Percentiles rank a stretch among this genome's conserved stretches.
These are phyloP conservation scores for Colletotrichum costaricense DNA, from an alignment of 2,329 filamentous ascomycete genomes.

Conservation along the genomic window DNA sequence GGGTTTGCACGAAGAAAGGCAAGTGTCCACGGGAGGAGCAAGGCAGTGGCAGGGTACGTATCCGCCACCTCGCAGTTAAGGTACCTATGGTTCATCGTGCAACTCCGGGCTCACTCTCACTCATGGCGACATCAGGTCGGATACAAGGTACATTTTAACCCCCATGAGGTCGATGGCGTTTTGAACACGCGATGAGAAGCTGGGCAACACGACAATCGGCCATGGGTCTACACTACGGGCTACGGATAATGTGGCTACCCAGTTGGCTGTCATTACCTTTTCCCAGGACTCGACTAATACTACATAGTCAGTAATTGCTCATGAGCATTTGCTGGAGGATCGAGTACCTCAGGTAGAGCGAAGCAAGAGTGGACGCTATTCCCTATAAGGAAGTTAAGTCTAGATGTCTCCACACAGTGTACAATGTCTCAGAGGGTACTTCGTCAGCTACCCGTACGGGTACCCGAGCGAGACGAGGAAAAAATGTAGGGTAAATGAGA, in stretches of 20 bases:
- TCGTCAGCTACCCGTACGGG: constrained; percentile 25
- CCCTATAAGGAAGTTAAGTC: constrained; percentile 16
- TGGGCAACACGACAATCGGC: background rate
- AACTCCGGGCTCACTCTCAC: background rate
- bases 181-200: background rate
- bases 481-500: constrained; percentile 19
- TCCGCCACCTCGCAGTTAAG: background rate
- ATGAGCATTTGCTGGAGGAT: background rate
- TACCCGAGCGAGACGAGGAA: constrained; percentile 20
- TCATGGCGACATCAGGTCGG: background rate
- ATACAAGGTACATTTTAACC: background rate
- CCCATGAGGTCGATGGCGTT: constrained; percentile 6
- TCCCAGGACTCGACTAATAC: background rate
- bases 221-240: background rate
- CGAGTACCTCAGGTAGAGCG: background rate
- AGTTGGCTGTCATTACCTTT: background rate
- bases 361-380: constrained; percentile 6
- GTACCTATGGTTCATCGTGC: background rate
- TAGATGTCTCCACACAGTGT: constrained; percentile 21
- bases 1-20: constrained; percentile 16
- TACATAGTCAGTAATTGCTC: background rate
- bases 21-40: constrained; percentile 4
- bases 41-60: background rate
- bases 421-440: background rate
- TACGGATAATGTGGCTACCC: too few relatives aligned